Conservation (phyloP, 176 grass and related monocot genomes). For the Triticum aestivum region IWGSC_CS_RefSeq_v2.1 NC_057799.1:47372788-47373287, state of each 20-base stretch:
- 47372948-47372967: neutral
- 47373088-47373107: neutral
- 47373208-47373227: neutral
- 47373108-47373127: too few relatives aligned
- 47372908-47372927: too few relatives aligned
- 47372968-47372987: neutral
- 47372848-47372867: neutral
- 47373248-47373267: slow-evolving; percentile 7
- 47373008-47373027: neutral
- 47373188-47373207: neutral
- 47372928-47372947: too few relatives aligned
- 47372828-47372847: too few relatives aligned
- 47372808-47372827: too few relatives aligned
- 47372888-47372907: too few relatives aligned
- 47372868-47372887: neutral
- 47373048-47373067: neutral
- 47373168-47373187: neutral
- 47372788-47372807: too few relatives aligned
- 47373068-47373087: neutral
- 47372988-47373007: neutral
- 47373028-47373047: neutral
- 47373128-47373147: neutral
- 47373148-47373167: neutral
- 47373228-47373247: neutral
- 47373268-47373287: too few relatives aligned